Evolutionary conservation across 2,329 filamentous ascomycete species (phyloP).

Genomic region (Neurospora sp.): DNA sequence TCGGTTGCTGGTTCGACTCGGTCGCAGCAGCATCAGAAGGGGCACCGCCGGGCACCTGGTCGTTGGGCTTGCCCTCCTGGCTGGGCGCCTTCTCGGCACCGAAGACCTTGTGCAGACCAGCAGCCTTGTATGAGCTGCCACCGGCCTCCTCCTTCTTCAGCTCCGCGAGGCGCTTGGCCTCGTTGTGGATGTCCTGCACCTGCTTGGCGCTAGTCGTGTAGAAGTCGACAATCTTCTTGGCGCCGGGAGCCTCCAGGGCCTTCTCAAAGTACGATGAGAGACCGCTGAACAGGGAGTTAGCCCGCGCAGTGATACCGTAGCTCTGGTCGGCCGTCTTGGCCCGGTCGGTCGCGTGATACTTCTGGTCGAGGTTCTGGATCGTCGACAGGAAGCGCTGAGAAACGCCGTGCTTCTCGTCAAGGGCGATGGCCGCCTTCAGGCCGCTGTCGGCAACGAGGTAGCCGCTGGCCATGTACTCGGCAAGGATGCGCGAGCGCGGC

Average conservation of each 20-base stretch:
- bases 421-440: slow-evolving; percentile 72
- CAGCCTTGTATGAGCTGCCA: slow-evolving; percentile 48
- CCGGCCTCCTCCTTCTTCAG: slow-evolving; percentile 64
- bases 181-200: slow-evolving; percentile 85
- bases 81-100: slow-evolving; percentile 24
- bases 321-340: slow-evolving; percentile 75
- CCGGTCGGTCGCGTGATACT: slow-evolving; percentile 81
- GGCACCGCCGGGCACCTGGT: not conserved
- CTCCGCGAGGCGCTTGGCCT: slow-evolving; percentile 80
- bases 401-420: slow-evolving; percentile 86
- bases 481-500: slow-evolving; percentile 83
- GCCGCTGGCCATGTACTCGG: slow-evolving; percentile 93
- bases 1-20: not conserved
- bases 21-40: not conserved
- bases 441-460: slow-evolving; percentile 71
- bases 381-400: slow-evolving; percentile 69
- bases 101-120: slow-evolving; percentile 48
- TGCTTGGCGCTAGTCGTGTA: slow-evolving; percentile 80
- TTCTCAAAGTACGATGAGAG: slow-evolving; percentile 90
- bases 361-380: slow-evolving; percentile 67
- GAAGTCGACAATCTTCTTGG: slow-evolving; percentile 79
- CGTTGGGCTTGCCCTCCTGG: not conserved
- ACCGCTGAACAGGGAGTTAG: slow-evolving; percentile 53
- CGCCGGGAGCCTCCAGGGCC: slow-evolving; percentile 76
- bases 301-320: slow-evolving; percentile 72